These are phyloP conservation scores for Chaetomium globosum DNA, from an alignment of 2,329 filamentous ascomycete species.

Conservation along the genomic window DNA sequence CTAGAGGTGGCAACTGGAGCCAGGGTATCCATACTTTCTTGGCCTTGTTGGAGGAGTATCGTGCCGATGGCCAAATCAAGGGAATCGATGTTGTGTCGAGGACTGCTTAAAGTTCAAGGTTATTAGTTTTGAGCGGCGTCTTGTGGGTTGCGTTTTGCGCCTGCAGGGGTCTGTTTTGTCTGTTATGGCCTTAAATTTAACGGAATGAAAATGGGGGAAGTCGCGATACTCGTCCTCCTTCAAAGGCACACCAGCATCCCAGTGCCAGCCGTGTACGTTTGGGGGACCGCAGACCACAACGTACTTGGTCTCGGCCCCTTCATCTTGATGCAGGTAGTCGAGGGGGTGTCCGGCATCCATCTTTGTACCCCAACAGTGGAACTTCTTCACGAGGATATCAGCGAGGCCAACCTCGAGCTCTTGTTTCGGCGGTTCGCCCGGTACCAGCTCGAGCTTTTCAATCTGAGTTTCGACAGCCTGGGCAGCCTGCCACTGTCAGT, in stretches of 20 bases:
- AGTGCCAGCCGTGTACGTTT: background rate
- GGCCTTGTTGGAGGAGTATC: conserved; percentile 29
- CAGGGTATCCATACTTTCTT: conserved; percentile 41
- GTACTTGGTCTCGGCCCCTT: conserved; percentile 3
- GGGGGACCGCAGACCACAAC: conserved; percentile 31
- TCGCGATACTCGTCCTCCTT: background rate
- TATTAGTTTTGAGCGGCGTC: background rate
- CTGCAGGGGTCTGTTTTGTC: too few species aligned
- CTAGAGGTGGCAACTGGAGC: conserved; percentile 31
- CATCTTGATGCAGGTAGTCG: conserved; percentile 16
- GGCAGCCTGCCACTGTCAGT: background rate
- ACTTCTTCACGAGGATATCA: background rate
- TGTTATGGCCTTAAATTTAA: too few species aligned
- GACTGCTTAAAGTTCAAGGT: background rate
- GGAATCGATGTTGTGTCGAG: conserved; percentile 22
- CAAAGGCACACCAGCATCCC: conserved; percentile 11
- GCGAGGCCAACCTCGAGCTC: background rate
- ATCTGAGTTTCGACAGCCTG: background rate
- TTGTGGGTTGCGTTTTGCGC: background rate
- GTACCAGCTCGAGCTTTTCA: background rate
- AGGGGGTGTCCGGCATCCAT: background rate
- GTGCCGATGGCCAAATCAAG: conserved; percentile 29
- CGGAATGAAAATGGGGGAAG: background rate
- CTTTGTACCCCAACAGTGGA: too few species aligned
- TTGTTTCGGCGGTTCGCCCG: background rate